These are phyloP conservation scores for Colletotrichum nymphaeae DNA, from an alignment of 2,329 filamentous ascomycete species.

Conservation along the genomic window DNA sequence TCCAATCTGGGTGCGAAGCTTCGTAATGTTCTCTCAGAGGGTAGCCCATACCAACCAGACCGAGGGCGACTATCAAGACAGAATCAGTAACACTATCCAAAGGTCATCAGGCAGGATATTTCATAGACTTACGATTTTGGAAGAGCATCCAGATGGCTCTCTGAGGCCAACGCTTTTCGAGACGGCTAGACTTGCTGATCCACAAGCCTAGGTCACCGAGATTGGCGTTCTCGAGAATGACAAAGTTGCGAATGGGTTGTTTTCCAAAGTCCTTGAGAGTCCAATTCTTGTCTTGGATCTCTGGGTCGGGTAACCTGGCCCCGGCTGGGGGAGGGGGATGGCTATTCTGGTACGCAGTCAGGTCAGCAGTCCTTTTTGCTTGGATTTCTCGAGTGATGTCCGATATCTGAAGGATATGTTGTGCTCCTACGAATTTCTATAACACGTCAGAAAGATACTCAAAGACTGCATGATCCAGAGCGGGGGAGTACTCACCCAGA, in stretches of 20 bases:
- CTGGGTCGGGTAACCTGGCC: not conserved
- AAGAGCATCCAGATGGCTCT: constrained; percentile 32
- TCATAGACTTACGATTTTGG: constrained; percentile 17
- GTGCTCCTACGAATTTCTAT: constrained; percentile 40
- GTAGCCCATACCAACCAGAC: constrained; percentile 43
- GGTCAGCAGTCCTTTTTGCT: not conserved
- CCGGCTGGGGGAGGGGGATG: not conserved
- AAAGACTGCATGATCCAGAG: too few species aligned
- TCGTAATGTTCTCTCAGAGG: constrained; percentile 11
- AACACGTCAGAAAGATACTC: not conserved
- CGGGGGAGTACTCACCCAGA: constrained; percentile 6
- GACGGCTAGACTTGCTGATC: constrained; percentile 28
- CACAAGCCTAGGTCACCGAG: constrained; percentile 38
- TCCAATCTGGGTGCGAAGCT: constrained; percentile 1
- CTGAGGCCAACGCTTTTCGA: constrained; percentile 10
- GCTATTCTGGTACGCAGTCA: not conserved
- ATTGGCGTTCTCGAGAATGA: constrained; percentile 43
- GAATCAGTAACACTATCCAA: constrained; percentile 9
- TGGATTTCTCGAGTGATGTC: constrained; percentile 37
- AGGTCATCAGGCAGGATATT: not conserved
- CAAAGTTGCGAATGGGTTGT: constrained; percentile 25
- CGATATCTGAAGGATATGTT: constrained; percentile 43
- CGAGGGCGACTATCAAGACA: constrained; percentile 40
- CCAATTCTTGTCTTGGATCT: constrained; percentile 9
- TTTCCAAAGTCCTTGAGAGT: not conserved